Evolutionary conservation across 306 rosid species (phyloP), one percentile per base, ranked within the genome.

Genomic region (Vigna angularis): DNA sequence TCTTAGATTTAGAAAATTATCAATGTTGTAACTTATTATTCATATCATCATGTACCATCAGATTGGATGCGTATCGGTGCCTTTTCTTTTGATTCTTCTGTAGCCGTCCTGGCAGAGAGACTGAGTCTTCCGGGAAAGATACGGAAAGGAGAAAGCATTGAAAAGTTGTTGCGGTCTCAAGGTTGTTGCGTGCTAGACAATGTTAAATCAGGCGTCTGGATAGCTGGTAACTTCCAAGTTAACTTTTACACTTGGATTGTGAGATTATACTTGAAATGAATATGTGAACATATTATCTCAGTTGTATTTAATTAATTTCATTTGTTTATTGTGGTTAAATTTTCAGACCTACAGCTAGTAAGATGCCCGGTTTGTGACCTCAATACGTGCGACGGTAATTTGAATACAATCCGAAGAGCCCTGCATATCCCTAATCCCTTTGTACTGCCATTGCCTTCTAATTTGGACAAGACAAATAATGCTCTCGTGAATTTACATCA

Each of bases 21-120:
- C 68, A 11, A 71, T 24, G 78, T 66, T 48, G 49, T 55, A 72
- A 53, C 59, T 12, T 55, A 47, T 70, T 9, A 34, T 36, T 64
- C 9, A 26, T 26, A 26, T 3, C 18, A 59, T 45, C 78, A 76
- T 48, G 36, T 42, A 44, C 56, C 59, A 56, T 53, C 90, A 95
- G 99, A 95, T 76, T 93, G 97, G 98, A 95, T 87, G 98, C 90
- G 99, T 0, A 93, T 95, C 44, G 99, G 98, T 5, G 99, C 99
- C 57, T 93, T 93, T 83, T 88, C 74, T 56, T 63, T 93, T 66
- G 98, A 89, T 49, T 88, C 97, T 81, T 80, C 98, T 49, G 87
- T 66, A 44, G 97, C 87, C 61, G 70, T 95, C 47, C 80, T 93
- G 55, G 83, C 98, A 16, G 98, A 95, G 79, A 86, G 84, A 84